Evolutionary conservation across 78 protist species (phyloP).

Genomic region (Planoprotostelium fungivorum): DNA sequence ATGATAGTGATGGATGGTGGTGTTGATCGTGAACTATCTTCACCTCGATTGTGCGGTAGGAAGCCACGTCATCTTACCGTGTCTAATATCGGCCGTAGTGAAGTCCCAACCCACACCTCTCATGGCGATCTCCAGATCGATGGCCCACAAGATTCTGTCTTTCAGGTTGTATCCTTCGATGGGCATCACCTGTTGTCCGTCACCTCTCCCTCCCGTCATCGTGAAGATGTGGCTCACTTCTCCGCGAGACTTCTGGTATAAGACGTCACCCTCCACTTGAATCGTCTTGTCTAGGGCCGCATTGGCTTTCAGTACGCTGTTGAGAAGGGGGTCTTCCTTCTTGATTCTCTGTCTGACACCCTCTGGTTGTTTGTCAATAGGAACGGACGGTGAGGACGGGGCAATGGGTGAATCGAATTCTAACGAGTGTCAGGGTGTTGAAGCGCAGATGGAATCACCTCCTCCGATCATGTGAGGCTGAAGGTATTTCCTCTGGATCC

Average conservation of each 20-base stretch:
- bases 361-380: not conserved
- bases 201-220: not conserved
- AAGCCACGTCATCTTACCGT: not conserved
- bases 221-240: not conserved
- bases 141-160: not conserved
- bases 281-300: not conserved
- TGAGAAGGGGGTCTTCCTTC: not conserved
- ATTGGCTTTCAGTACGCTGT: not conserved
- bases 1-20: not conserved
- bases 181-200: not conserved
- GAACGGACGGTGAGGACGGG: too few species aligned
- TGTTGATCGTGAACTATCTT: not conserved
- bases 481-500: not conserved
- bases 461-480: not conserved
- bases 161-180: not conserved
- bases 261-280: not conserved
- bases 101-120: not conserved
- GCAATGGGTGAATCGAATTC: too few species aligned
- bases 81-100: not conserved
- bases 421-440: too few species aligned
- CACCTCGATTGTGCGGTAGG: not conserved
- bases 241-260: not conserved
- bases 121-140: not conserved
- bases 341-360: not conserved
- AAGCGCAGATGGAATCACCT: not conserved